A percentile compares a stretch with the other conserved stretches of the same genome.
phyloP scores from a whole-genome alignment of 1,139 yeast genomes.

The Pneumocystis oryctolagi region DNA sequence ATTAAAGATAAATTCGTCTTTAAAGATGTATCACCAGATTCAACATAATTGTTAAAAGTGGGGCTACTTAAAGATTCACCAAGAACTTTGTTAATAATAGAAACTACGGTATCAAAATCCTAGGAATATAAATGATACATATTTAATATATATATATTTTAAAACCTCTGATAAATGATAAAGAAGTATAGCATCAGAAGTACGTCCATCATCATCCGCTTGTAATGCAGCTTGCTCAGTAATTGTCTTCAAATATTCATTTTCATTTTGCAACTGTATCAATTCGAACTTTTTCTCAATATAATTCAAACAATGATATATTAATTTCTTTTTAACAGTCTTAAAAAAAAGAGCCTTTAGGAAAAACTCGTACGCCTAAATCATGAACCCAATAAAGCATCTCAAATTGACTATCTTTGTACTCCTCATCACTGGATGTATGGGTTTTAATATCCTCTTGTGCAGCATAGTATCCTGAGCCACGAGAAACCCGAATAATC shows the following conservation, averaged over 20 bases:
- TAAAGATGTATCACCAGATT: constrained; percentile 17
- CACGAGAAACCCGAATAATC: constrained; percentile 9
- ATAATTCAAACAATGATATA: no score
- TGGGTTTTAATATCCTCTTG: neutral
- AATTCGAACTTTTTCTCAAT: constrained; percentile 67
- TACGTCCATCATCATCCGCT: constrained; percentile 86
- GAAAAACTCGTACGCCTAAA: constrained; percentile 11
- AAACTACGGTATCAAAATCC: constrained; percentile 73
- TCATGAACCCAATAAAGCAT: constrained; percentile 12
- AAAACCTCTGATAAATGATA: constrained; percentile 60
- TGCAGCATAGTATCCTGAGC: constrained; percentile 6
- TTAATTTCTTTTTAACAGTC: neutral
- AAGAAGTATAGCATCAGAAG: constrained; percentile 68
- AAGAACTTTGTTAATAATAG: constrained; percentile 56
- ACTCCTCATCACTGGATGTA: neutral
- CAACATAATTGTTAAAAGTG: constrained; percentile 20
- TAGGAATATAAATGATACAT: neutral
- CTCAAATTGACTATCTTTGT: constrained; percentile 9
- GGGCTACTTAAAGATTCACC: constrained; percentile 47
- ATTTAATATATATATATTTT: neutral
- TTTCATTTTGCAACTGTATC: constrained; percentile 41
- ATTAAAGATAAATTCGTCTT: constrained; percentile 18
- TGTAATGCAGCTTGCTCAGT: constrained; percentile 73
- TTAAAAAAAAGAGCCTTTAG: constrained; percentile 5
- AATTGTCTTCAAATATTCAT: constrained; percentile 46